Conservation (phyloP, 129 eudicot genomes). For the Cynara cardunculus region DNA sequence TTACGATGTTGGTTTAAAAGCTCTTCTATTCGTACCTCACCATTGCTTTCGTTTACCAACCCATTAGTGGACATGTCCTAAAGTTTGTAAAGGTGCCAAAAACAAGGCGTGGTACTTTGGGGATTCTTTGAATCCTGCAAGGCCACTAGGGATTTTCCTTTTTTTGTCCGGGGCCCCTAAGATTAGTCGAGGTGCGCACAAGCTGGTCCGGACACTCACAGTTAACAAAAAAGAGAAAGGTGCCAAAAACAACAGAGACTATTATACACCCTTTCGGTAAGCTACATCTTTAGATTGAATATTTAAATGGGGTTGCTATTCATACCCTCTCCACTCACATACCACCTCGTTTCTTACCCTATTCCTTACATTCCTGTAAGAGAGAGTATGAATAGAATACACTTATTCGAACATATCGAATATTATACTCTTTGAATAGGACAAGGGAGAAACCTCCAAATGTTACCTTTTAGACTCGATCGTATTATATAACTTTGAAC, state of each 20-base stretch:
- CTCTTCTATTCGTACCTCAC: no score
- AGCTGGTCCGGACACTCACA: no score
- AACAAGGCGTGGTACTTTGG: no score
- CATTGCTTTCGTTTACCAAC: no score
- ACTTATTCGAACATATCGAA: neutral
- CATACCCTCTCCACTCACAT: neutral
- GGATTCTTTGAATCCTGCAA: no score
- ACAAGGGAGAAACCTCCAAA: neutral
- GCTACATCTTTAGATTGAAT: neutral
- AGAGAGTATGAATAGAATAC: neutral
- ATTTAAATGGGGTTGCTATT: neutral
- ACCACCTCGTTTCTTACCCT: neutral
- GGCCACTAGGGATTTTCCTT: no score
- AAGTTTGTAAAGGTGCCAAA: no score
- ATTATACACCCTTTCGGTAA: neutral
- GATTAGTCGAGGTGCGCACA: no score
- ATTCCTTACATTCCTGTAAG: no score
- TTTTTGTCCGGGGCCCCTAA: no score
- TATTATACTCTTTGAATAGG: neutral
- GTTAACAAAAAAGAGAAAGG: no score
- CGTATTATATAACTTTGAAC: neutral
- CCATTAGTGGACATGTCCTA: neutral
- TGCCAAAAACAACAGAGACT: neutral
- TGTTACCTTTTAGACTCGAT: neutral
- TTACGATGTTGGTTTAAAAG: no score